Evolutionary conservation across 129 eudicot species (phyloP).

Genomic region (Arctium minus): DNA sequence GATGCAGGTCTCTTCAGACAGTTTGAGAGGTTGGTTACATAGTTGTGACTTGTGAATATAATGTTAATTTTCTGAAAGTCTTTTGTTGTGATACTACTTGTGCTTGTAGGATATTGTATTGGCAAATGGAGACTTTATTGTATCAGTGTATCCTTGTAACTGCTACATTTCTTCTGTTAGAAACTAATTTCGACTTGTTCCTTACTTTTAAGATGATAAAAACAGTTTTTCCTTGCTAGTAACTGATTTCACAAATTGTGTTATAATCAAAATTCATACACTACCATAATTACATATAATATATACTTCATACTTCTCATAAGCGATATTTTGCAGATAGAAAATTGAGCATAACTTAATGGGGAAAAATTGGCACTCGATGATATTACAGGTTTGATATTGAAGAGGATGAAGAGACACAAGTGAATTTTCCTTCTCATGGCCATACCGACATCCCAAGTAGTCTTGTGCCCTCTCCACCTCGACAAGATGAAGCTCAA

Average conservation of each 20-base stretch:
- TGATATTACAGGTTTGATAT: conserved; percentile 68
- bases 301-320: background rate
- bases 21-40: conserved; percentile 67
- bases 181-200: background rate
- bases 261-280: background rate
- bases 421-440: conserved; percentile 31
- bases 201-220: background rate
- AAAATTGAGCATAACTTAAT: conserved; percentile 1
- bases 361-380: background rate
- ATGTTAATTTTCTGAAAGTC: background rate
- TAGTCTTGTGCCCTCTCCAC: conserved; percentile 62
- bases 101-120: background rate
- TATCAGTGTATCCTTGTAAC: background rate
- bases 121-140: background rate
- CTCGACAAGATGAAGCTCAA: conserved; percentile 41
- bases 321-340: background rate
- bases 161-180: background rate
- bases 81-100: background rate
- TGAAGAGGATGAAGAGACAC: conserved; percentile 73
- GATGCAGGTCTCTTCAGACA: conserved; percentile 46
- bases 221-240: background rate
- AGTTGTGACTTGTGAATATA: background rate
- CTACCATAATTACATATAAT: background rate
- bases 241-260: background rate
- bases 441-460: conserved; percentile 50